These are phyloP conservation scores for Boletus sp. DNA, from an alignment of 768 basidiomycete genomes.

Conservation along the genomic window DNA sequence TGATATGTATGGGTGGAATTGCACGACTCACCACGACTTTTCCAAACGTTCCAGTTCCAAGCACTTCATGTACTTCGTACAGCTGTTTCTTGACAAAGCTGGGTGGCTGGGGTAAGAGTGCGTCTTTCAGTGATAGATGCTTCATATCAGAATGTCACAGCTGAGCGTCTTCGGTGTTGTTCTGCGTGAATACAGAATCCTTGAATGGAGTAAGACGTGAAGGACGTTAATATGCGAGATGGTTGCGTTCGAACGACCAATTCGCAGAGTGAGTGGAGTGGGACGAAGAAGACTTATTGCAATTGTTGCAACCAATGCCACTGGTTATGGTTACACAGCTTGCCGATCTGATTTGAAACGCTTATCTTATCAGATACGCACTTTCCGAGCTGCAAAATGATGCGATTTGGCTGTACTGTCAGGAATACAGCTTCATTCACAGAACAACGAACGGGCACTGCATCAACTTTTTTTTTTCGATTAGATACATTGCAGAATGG, in stretches of 20 bases:
- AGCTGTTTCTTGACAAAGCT: constrained; percentile 85
- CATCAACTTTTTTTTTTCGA: too few species aligned
- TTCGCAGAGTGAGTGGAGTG: constrained; percentile 1
- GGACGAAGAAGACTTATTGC: background rate
- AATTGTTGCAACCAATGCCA: background rate
- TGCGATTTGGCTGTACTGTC: too few species aligned
- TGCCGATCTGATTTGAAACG: background rate
- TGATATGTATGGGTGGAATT: background rate
- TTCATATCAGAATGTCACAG: constrained; percentile 19
- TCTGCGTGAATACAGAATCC: background rate
- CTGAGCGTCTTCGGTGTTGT: background rate
- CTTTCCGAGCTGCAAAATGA: too few species aligned
- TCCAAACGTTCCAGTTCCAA: constrained; percentile 87
- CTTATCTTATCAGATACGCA: constrained; percentile 22
- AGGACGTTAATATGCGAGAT: background rate
- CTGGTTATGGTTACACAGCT: constrained; percentile 16
- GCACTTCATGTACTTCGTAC: constrained; percentile 67
- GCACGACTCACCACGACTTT: constrained; percentile 71
- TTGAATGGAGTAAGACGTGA: background rate
- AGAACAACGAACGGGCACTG: background rate
- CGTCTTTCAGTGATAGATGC: constrained; percentile 47
- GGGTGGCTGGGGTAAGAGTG: constrained; percentile 77
- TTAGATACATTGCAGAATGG: background rate
- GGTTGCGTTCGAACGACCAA: background rate
- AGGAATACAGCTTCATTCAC: too few species aligned